Evolutionary conservation across 1,284 basidiomycete genomes (phyloP).

Genomic region (Puccinia triticina): DNA sequence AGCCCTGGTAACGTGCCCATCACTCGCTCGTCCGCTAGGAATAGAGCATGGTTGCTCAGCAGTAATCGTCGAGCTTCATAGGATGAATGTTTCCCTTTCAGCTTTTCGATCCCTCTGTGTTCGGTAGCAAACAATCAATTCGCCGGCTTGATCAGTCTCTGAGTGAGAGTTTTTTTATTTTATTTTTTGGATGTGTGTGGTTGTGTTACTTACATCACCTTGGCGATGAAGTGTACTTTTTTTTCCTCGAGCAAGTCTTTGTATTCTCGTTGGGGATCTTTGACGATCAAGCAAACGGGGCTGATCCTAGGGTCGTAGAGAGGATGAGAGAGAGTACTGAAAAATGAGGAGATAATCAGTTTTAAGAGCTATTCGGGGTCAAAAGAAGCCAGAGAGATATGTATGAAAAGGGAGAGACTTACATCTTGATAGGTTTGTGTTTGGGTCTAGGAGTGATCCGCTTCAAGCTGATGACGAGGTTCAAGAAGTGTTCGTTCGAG

Average conservation of each 20-base stretch:
- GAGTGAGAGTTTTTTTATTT: no score
- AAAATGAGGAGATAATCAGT: not conserved
- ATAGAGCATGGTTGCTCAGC: conserved; percentile 84
- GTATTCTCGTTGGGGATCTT: conserved; percentile 93
- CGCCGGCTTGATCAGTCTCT: conserved; percentile 68
- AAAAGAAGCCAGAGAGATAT: not conserved
- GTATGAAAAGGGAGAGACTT: conserved; percentile 59
- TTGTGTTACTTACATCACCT: conserved; percentile 69
- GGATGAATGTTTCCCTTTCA: conserved; percentile 62
- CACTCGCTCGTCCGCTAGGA: conserved; percentile 88
- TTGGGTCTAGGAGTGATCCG: conserved; percentile 73
- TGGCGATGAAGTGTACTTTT: conserved; percentile 80
- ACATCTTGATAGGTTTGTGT: conserved; percentile 83
- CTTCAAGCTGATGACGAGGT: conserved; percentile 83
- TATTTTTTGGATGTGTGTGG: no score
- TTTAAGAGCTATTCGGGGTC: not conserved
- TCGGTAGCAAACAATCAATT: conserved; percentile 21
- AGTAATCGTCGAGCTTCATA: conserved; percentile 85
- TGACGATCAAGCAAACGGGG: conserved; percentile 84
- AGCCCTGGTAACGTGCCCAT: conserved; percentile 82
- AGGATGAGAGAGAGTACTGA: conserved; percentile 76
- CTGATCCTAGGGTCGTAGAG: conserved; percentile 77
- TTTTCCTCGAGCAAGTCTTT: conserved; percentile 82
- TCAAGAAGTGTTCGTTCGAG: conserved; percentile 77
- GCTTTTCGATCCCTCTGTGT: conserved; percentile 54